Base-by-base conservation (phyloP, 805 yeast species). In the Suhomyces pyralidae region DNA sequence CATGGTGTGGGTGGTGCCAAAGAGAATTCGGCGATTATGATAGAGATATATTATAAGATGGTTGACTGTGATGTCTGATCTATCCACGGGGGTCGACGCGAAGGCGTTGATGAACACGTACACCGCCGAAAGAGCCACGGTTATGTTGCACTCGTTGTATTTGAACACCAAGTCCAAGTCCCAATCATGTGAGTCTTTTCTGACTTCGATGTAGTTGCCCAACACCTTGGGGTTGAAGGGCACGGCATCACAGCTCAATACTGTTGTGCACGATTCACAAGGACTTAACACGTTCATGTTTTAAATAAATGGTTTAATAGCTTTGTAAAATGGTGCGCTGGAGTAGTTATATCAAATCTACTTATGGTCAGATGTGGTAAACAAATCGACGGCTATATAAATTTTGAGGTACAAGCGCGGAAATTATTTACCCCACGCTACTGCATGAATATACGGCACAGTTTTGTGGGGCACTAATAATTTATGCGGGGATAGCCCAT, bases 21-120 rank as follows among this genome's bases (percentile, higher is more conserved):
- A 8, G 30, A 58, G 43, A 5, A 38, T 49, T 20, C 22, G 40
- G 43, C 55, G 59, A 50, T 57, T 53, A 46, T 57, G 54, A 40
- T 53, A 57, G 15, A 64, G 45, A 51, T 61, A 64, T 8, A 61
- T 48, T 20, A 60, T 54, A 15, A 64, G 53, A 48, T 63, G 66
- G 51, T 60, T 60, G 24, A 59, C 34, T 25, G 61, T 60, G 28
- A 63, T 38, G 6, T 57, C 53, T 1, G 36, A 40, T 30, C 43
- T 32, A 12, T 45, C 43, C 50, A 51, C 28, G 9, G 50, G 40
- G 6, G 14, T 34, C 17, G 47, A 24, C 12, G 48, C 28, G 24
- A 46, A 48, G 14, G 63, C 46, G 43, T 54, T 53, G 45, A 62
- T 56, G 20, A 61, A 46, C 46, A 55, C 57, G 12, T 49, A 44